phyloP scores from a whole-genome alignment of 1,284 basidiomycete species.

The Leccinum huronense region DNA sequence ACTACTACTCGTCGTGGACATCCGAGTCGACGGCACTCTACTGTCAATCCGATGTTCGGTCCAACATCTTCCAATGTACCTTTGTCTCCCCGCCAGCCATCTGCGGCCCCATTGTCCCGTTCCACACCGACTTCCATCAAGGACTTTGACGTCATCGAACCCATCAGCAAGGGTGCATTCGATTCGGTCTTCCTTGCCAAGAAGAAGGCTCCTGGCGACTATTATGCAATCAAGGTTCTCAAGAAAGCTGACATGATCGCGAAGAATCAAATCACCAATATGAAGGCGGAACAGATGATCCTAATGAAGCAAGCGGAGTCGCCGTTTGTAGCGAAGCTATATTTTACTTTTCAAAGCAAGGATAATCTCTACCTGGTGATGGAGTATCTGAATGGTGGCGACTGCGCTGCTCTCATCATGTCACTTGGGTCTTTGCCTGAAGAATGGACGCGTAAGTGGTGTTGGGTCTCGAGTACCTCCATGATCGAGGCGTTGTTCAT shows the following conservation, averaged over 20 bases:
- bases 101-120: constrained; percentile 73
- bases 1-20: constrained; percentile 51
- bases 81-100: constrained; percentile 86
- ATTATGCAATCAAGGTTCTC: constrained; percentile 98
- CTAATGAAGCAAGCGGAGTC: constrained; percentile 99
- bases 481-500: constrained; percentile 93
- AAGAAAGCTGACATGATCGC: constrained; percentile 99
- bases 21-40: constrained; percentile 61
- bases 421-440: constrained; percentile 88
- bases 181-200: constrained; percentile 98
- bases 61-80: constrained; percentile 57
- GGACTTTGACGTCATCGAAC: constrained; percentile 99
- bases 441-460: constrained; percentile 96
- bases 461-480: constrained; percentile 92
- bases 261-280: constrained; percentile 99
- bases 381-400: constrained; percentile 98
- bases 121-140: constrained; percentile 92
- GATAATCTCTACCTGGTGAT: constrained; percentile 98
- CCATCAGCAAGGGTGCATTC: constrained; percentile 98
- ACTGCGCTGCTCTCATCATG: constrained; percentile 96
- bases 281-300: constrained; percentile 99
- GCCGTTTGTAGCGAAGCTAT: constrained; percentile 98
- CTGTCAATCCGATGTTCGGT: constrained; percentile 62
- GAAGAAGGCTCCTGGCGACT: constrained; percentile 97
- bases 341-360: constrained; percentile 99